phyloP scores from a whole-genome alignment of 345 rosid genomes.

The Arabidopsis suecica region DNA sequence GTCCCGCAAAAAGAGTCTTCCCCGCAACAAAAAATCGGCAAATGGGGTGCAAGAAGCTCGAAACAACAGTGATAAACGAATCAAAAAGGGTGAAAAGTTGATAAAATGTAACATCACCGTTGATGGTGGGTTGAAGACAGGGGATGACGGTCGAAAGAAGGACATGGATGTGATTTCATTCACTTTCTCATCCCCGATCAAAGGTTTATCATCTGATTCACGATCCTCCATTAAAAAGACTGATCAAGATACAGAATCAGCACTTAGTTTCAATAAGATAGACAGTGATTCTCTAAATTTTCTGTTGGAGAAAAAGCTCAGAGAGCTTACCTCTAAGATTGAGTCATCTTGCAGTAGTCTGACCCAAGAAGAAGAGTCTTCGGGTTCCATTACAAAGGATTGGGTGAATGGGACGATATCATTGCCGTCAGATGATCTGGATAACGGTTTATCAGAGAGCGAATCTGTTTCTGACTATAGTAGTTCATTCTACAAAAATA shows the following conservation, averaged over 20 bases:
- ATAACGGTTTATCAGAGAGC: conserved; percentile 43
- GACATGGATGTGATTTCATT: conserved; percentile 85
- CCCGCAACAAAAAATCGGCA: conserved; percentile 48
- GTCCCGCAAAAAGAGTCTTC: conserved; percentile 50
- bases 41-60: conserved; percentile 45
- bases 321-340: conserved; percentile 65
- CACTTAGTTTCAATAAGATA: conserved; percentile 43
- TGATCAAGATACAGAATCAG: conserved; percentile 36
- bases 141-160: conserved; percentile 48
- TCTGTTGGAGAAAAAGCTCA: conserved; percentile 82
- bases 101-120: conserved; percentile 50
- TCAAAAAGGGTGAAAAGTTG: conserved; percentile 48
- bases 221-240: conserved; percentile 34
- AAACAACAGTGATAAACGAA: conserved; percentile 43
- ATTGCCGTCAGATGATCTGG: conserved; percentile 47
- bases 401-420: conserved; percentile 38
- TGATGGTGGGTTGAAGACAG: conserved; percentile 43
- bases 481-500: conserved; percentile 50
- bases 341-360: conserved; percentile 60
- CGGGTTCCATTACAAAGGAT: conserved; percentile 51
- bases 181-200: conserved; percentile 88
- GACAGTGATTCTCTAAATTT: conserved; percentile 61
- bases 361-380: conserved; percentile 51
- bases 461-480: conserved; percentile 45
- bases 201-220: conserved; percentile 44